Base-by-base conservation (phyloP, 1,284 basidiomycete species). In the Papiliotrema flavescens region DNA sequence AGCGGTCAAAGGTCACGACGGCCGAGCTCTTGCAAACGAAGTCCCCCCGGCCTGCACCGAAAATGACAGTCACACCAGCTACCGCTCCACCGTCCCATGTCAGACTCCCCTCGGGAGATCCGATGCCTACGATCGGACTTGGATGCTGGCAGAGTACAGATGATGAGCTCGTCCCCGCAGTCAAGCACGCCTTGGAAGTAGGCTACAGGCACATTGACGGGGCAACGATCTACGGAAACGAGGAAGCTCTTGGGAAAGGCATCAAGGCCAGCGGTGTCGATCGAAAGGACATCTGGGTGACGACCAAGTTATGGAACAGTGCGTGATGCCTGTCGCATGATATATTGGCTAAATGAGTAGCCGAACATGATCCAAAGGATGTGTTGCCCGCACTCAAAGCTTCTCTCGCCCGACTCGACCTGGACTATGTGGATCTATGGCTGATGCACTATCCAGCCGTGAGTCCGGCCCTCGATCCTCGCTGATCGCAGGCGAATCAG, bases 261-360 rank as follows among this genome's bases (percentile, higher is more conserved):
- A 83, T 92, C 67, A 83, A 86, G 57, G 83, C 83, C 7, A 83
- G 82, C 4, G 85, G 88, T 53, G 86, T 90, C 47, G 83, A 84
- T 66, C 85, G 90, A 51, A 82, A 87, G 68, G 84, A 90, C 14
- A 82, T 92, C 57, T 91, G 87, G 77, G 83, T 92, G 71, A 92
- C 90, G 3, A 85, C 85, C 52, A 93, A 84, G 59, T 39, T 63
- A 35, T 47, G 46, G 46, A 47, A 47, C 22, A 36, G 46, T 47
- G 17, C 6, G 46, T 20, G 5, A 5, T 32, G 14, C 7, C 23
- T 13, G 11, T 45, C 5, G 22, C 22, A 24, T 28, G 23, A 45
- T 19, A 45, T 15, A 23, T 26, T 19, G 32, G 24, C 43, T 51
- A 15, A 43, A 46, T n/a, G 32, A 2, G 13, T 22, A 64, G 60